Conservation (phyloP, 2,329 filamentous ascomycete species). For the Neonectria ditissima region DNA sequence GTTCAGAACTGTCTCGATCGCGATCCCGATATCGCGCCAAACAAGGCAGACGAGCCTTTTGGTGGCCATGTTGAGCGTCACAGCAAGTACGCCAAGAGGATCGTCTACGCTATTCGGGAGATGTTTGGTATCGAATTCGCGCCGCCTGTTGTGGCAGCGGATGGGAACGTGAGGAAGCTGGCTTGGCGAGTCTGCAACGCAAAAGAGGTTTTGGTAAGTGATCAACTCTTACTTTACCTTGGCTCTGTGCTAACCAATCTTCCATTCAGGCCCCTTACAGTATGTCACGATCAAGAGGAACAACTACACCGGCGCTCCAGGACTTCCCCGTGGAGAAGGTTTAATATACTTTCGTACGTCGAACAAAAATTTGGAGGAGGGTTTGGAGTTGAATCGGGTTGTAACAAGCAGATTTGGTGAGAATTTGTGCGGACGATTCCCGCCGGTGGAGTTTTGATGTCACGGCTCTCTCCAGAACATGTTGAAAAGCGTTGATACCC, state of each 20-base stretch:
- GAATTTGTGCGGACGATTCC: background rate
- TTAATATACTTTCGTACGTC: conserved; percentile 10
- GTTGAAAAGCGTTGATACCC: conserved; percentile 19
- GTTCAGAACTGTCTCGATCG: conserved; percentile 93
- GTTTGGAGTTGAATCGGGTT: background rate
- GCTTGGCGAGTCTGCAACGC: conserved; percentile 97
- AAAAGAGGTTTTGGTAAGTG: conserved; percentile 89
- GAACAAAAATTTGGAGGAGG: too few relatives aligned
- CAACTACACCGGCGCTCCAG: conserved; percentile 67
- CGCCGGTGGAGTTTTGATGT: background rate
- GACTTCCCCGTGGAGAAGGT: conserved; percentile 50
- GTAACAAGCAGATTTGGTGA: background rate
- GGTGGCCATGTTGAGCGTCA: conserved; percentile 87
- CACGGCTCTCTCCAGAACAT: background rate
- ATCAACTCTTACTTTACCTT: background rate
- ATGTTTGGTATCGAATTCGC: conserved; percentile 99
- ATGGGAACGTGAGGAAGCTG: conserved; percentile 89
- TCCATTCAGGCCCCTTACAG: conserved; percentile 74
- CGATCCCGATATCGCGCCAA: conserved; percentile 90
- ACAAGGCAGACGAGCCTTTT: conserved; percentile 82
- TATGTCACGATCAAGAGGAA: conserved; percentile 74
- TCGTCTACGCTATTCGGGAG: conserved; percentile 93
- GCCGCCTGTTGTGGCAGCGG: conserved; percentile 89
- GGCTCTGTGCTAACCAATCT: conserved; percentile 29
- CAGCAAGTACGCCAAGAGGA: conserved; percentile 86